Percentiles rank a stretch among this genome's conserved stretches.
Evolutionary conservation across 495 filamentous ascomycete species (phyloP).

Genomic region (Penicillium verhagenii): DNA sequence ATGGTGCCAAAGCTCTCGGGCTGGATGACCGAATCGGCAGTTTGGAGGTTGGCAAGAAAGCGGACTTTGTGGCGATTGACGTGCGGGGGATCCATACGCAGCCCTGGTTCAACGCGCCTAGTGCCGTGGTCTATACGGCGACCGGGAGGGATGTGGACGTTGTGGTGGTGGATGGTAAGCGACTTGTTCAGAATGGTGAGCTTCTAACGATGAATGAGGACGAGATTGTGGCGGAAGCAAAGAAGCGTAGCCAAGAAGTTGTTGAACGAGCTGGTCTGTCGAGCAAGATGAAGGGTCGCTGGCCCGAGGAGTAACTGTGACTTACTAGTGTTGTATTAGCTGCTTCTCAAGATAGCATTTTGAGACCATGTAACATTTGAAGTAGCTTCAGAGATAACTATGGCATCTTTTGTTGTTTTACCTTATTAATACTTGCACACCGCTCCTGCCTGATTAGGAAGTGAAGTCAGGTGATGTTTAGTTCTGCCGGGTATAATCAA

Average conservation of each 20-base stretch:
- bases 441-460: too few species aligned
- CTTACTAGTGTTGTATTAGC: too few species aligned
- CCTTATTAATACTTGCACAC: too few species aligned
- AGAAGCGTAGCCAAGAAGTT: conserved; percentile 38
- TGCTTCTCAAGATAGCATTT: too few species aligned
- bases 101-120: conserved; percentile 43
- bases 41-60: conserved; percentile 54
- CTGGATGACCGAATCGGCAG: conserved; percentile 45
- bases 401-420: too few species aligned
- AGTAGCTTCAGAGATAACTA: too few species aligned
- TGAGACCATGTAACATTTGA: too few species aligned
- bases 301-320: conserved; percentile 37
- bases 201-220: conserved; percentile 34
- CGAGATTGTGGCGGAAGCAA: conserved; percentile 34
- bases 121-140: conserved; percentile 47
- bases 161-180: conserved; percentile 47
- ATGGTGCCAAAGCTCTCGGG: conserved; percentile 51
- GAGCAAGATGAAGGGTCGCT: conserved; percentile 36
- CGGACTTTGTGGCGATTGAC: conserved; percentile 52
- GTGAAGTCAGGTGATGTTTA: too few species aligned
- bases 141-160: conserved; percentile 50
- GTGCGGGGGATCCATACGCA: conserved; percentile 32
- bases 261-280: conserved; percentile 41
- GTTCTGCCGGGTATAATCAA: too few species aligned
- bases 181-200: conserved; percentile 39